A percentile compares a stretch with the other conserved stretches of the same genome.
Evolutionary conservation across 768 basidiomycete genomes (phyloP).

Genomic region (Pisolithus sp.): DNA sequence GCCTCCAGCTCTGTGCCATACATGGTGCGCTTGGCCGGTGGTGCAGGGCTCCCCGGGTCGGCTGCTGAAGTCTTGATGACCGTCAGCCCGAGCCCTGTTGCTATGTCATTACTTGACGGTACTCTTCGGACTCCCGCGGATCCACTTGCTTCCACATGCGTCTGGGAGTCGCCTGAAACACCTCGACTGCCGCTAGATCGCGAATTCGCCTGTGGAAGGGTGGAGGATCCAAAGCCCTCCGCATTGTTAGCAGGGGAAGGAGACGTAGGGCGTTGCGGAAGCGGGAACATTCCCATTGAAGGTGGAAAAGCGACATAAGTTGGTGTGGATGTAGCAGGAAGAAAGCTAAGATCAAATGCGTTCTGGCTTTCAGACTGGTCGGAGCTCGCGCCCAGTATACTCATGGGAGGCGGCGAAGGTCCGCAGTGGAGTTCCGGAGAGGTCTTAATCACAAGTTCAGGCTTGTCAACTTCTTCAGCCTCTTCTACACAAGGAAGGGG

Average conservation of each 20-base stretch:
- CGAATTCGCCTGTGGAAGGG: constrained; percentile 34
- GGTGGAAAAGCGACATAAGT: constrained; percentile 34
- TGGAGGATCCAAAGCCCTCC: constrained; percentile 23
- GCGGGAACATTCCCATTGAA: constrained; percentile 31
- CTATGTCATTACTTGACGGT: constrained; percentile 42
- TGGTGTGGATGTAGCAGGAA: constrained; percentile 49
- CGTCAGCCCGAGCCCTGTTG: constrained; percentile 38
- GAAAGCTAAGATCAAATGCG: constrained; percentile 47
- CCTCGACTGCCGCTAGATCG: constrained; percentile 25
- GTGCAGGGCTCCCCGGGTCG: constrained; percentile 36
- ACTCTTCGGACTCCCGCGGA: constrained; percentile 22
- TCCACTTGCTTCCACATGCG: constrained; percentile 23
- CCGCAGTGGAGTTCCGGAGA: constrained; percentile 48
- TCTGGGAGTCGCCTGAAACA: constrained; percentile 20
- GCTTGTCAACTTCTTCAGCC: constrained; percentile 31
- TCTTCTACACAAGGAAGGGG: constrained; percentile 28
- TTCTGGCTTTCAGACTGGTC: constrained; percentile 48
- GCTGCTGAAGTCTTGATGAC: constrained; percentile 33
- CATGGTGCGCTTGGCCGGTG: constrained; percentile 62
- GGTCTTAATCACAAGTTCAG: constrained; percentile 45
- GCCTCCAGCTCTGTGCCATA: constrained; percentile 79
- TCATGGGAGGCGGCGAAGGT: constrained; percentile 31
- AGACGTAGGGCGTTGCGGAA: constrained; percentile 30
- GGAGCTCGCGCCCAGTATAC: constrained; percentile 36
- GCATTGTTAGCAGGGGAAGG: constrained; percentile 27